Evolutionary conservation across 2,329 filamentous ascomycete genomes (phyloP), one percentile per base, ranked within the genome.

Genomic region (Penicillium sp.): DNA sequence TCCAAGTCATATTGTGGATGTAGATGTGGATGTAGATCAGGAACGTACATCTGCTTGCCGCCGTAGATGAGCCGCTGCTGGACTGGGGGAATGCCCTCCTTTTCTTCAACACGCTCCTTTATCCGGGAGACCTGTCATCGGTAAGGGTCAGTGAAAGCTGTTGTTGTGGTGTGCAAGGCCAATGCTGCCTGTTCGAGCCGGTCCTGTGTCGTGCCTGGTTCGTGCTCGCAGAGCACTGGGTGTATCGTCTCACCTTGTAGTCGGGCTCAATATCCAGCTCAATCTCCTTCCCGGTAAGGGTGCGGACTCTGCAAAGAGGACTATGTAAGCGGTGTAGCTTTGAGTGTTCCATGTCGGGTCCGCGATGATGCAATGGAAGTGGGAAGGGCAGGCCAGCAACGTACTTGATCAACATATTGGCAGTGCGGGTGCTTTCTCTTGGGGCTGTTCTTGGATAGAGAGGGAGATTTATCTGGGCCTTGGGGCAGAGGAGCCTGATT

Each of bases 101-200:
- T 97, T 77, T 98, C 93, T 72, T 98, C 93, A 46, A 98, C 93
- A 64, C 91, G 90, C 74, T 97, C 93, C 79, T 98, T 98, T 78
- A 98, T 97, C 69, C 90, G 84, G 32, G 86, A 85, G 60, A 97
- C 87, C 89, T 95, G 18, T n/a, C 14, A 38, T 28, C 3, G n/a
- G 9, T 6, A 11, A 28, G 22, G 20, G 39, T 47, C 14, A 47
- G 26, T 5, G 9, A 10, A 10, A 27, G 44, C 16, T 27, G 11
- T 13, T 16, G 14, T 37, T 6, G 5, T 26, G 10, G 29, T 23
- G n/a, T 23, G 18, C 14, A 36, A n/a, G 29, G 14, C 9, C 11
- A 23, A 16, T 41, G 24, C 31, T 24, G 14, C 28, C 6, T 11
- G 34, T 34, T 31, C 10, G 8, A 34, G 14, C 9, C 7, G n/a